Conservation (phyloP, 225 moss, liverwort and hornwort species). For the Climacium dendroides region DNA sequence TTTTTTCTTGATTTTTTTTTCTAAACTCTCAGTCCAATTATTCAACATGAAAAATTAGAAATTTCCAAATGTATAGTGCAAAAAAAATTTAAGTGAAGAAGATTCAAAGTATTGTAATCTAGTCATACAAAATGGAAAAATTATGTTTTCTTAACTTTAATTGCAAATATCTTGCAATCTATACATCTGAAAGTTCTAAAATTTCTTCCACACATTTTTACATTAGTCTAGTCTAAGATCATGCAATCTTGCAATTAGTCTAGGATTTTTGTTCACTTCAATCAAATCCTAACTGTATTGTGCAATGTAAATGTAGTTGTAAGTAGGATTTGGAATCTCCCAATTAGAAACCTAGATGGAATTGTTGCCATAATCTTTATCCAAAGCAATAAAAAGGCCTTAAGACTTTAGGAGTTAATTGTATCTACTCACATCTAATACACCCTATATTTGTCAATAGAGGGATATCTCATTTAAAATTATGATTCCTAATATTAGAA, state of each 20-base stretch:
- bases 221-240: neutral
- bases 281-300: no score
- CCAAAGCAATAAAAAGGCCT: neutral
- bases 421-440: neutral
- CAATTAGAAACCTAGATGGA: no score
- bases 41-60: neutral
- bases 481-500: no score
- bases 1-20: neutral
- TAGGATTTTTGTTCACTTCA: no score
- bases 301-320: no score
- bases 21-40: fast-evolving
- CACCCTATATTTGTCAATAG: neutral
- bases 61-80: neutral
- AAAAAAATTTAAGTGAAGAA: neutral
- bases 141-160: neutral
- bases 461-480: neutral
- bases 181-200: fast-evolving
- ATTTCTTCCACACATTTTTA: fast-evolving
- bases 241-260: no score
- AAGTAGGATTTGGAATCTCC: no score
- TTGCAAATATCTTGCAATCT: neutral
- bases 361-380: no score
- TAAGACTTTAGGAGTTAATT: neutral
- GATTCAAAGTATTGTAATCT: neutral
- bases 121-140: neutral